These are phyloP conservation scores for Noccaea bulbosa DNA, from an alignment of 345 rosid genomes.

Conservation along the genomic window DNA sequence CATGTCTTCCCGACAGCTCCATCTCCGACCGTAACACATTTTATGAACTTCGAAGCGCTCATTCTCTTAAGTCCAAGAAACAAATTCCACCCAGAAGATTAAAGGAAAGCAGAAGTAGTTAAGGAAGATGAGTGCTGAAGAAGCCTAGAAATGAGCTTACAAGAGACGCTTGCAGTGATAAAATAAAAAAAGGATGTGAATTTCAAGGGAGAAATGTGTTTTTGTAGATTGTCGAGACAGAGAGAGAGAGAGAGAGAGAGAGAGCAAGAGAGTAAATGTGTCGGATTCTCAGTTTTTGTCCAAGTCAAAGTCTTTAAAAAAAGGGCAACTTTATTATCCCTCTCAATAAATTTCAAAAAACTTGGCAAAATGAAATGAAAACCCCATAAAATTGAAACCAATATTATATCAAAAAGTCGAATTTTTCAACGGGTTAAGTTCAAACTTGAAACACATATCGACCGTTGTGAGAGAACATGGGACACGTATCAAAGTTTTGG, in stretches of 20 bases:
- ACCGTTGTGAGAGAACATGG: constrained; percentile 31
- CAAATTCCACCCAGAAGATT: constrained; percentile 14
- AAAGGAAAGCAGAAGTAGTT: constrained; percentile 9
- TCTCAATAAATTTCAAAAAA: constrained; percentile 61
- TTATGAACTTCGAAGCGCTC: constrained; percentile 97
- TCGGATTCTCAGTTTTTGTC: constrained; percentile 34
- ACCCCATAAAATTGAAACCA: constrained; percentile 4
- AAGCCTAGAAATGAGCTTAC: constrained; percentile 31
- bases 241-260: constrained; percentile 24
- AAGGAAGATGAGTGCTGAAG: constrained; percentile 30
- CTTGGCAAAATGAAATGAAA: neutral
- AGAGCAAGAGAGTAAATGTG: constrained; percentile 25
- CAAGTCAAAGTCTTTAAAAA: constrained; percentile 45
- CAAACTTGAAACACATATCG: constrained; percentile 30
- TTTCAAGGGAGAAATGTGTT: constrained; percentile 31
- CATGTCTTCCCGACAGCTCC: constrained; percentile 99
- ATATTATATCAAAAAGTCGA: constrained; percentile 8
- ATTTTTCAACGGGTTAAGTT: constrained; percentile 34
- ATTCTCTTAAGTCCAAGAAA: constrained; percentile 45
- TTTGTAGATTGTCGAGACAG: constrained; percentile 34
- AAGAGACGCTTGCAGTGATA: constrained; percentile 32
- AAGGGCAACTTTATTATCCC: constrained; percentile 54
- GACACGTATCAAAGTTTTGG: too few species aligned
- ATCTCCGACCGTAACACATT: constrained; percentile 99
- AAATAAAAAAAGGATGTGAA: constrained; percentile 26